These are phyloP conservation scores for Alternaria sp. DNA, from an alignment of 2,329 filamentous ascomycete genomes.

Conservation along the genomic window DNA sequence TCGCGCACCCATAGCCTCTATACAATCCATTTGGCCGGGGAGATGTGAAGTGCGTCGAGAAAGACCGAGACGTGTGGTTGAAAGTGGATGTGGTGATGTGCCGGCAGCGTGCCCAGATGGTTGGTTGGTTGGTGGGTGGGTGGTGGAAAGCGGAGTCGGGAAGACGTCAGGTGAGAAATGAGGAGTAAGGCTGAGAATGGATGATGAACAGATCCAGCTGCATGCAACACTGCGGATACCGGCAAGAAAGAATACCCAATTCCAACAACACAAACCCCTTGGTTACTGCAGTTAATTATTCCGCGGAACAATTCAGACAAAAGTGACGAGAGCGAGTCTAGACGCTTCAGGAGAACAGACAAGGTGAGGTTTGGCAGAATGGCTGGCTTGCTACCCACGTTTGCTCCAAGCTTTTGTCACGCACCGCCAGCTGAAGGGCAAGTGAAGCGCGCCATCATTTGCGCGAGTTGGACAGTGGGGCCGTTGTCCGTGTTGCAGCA, in stretches of 20 bases:
- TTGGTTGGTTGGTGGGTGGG: background rate
- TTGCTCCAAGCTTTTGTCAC: slow-evolving; percentile 7
- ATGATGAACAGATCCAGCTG: slow-evolving; percentile 6
- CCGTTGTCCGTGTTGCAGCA: slow-evolving; percentile 15
- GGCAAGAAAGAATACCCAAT: background rate
- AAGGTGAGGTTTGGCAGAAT: background rate
- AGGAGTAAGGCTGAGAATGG: background rate
- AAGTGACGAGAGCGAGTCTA: background rate
- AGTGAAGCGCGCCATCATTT: slow-evolving; percentile 18
- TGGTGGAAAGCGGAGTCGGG: slow-evolving; percentile 14
- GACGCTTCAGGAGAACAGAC: background rate
- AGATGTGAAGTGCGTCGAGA: background rate
- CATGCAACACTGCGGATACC: slow-evolving; percentile 6
- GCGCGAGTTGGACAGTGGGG: slow-evolving; percentile 13
- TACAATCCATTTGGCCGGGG: slow-evolving; percentile 16
- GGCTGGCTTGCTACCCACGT: background rate
- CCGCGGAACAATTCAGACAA: background rate
- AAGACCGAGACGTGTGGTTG: background rate
- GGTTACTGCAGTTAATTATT: background rate
- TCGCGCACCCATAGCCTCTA: slow-evolving; percentile 34
- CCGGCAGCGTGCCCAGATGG: background rate
- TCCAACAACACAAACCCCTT: background rate
- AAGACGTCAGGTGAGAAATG: slow-evolving; percentile 12
- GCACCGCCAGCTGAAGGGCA: slow-evolving; percentile 8
- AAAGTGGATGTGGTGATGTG: background rate